Percentiles rank a stretch among this genome's conserved stretches.
phyloP scores from a whole-genome alignment of 176 grass and related monocot genomes.

The Carex cristatella region DNA sequence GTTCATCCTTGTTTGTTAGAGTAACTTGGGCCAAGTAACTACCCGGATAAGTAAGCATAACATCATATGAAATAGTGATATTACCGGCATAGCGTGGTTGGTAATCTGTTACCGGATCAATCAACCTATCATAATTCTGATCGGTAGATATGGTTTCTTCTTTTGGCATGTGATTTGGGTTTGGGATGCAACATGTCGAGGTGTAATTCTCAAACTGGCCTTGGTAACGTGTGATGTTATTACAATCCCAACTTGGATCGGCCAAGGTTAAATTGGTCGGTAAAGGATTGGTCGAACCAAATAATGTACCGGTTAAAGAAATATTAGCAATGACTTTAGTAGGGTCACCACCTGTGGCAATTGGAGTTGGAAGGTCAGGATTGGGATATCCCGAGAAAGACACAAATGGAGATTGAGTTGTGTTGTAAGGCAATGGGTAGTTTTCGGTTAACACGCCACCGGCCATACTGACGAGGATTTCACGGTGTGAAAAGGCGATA shows the following conservation, averaged over 20 bases:
- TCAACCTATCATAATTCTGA: background rate
- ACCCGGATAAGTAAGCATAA: slow-evolving; percentile 35
- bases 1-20: slow-evolving; percentile 47
- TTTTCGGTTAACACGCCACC: slow-evolving; percentile 50
- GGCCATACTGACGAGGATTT: slow-evolving; percentile 47
- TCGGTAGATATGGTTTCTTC: slow-evolving; percentile 1
- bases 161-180: background rate
- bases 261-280: slow-evolving; percentile 40
- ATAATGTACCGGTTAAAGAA: slow-evolving; percentile 51
- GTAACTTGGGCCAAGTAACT: slow-evolving; percentile 66
- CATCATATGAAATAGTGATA: slow-evolving; percentile 67
- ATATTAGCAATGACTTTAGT: slow-evolving; percentile 30
- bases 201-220: background rate
- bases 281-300: slow-evolving; percentile 34
- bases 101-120: background rate
- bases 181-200: slow-evolving; percentile 46
- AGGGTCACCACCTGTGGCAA: slow-evolving; percentile 56
- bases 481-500: slow-evolving; percentile 42
- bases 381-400: slow-evolving; percentile 63
- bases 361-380: slow-evolving; percentile 61
- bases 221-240: background rate
- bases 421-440: slow-evolving; percentile 57
- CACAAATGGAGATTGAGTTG: slow-evolving; percentile 1
- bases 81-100: slow-evolving; percentile 42
- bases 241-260: slow-evolving; percentile 51